A percentile compares a stretch with the other conserved stretches of the same genome.
Conservation (phyloP, 2,329 filamentous ascomycete species). For the Sordariomycetes sp. region DNA sequence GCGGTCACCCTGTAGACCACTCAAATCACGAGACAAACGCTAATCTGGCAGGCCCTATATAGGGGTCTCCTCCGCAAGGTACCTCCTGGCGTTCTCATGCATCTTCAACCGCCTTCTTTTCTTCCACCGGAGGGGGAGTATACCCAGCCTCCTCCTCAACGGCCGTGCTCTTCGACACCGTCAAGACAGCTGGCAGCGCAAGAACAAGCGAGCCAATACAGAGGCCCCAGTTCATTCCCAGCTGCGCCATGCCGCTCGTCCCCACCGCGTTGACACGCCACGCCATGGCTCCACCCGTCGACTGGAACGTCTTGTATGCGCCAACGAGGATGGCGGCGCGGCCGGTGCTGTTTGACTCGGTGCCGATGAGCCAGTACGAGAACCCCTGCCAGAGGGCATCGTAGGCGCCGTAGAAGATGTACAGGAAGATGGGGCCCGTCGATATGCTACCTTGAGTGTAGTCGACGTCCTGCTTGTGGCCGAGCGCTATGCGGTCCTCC, state of each 20-base stretch:
- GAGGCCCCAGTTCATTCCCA: conserved; percentile 30
- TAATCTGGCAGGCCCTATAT: too few species aligned
- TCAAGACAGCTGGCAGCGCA: conserved; percentile 25
- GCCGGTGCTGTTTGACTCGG: conserved; percentile 82
- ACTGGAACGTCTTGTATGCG: conserved; percentile 77
- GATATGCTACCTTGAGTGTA: conserved; percentile 51
- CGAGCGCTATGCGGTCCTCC: conserved; percentile 28
- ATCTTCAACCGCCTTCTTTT: conserved; percentile 8
- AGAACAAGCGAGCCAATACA: conserved; percentile 27
- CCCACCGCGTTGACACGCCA: conserved; percentile 54
- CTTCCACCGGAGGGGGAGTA: conserved; percentile 2
- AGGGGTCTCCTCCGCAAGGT: background rate
- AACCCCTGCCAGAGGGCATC: conserved; percentile 85
- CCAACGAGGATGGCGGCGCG: conserved; percentile 85
- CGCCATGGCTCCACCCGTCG: conserved; percentile 65
- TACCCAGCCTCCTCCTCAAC: conserved; percentile 12
- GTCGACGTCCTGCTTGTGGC: conserved; percentile 27
- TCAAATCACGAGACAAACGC: too few species aligned
- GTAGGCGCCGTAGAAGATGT: conserved; percentile 82
- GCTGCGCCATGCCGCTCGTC: conserved; percentile 26
- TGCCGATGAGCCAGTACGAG: conserved; percentile 92
- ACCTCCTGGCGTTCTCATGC: background rate
- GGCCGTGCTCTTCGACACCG: conserved; percentile 17
- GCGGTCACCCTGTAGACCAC: too few species aligned
- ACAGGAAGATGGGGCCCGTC: conserved; percentile 72